These are phyloP conservation scores for Trypethelium eluteriae DNA, from an alignment of 495 filamentous ascomycete species.

Conservation along the genomic window DNA sequence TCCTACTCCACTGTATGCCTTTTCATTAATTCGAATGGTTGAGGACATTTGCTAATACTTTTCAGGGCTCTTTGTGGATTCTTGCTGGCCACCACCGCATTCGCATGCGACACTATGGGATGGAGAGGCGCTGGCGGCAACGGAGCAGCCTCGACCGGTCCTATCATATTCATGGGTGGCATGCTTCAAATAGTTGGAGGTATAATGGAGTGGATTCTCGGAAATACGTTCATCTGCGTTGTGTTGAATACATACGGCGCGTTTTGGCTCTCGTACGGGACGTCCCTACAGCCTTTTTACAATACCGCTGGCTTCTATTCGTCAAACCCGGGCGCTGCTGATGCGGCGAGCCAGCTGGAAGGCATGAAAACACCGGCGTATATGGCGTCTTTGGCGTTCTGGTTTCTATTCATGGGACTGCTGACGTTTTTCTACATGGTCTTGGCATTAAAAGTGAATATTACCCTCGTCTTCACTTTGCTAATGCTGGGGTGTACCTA, in stretches of 20 bases:
- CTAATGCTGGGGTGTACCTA: constrained; percentile 53
- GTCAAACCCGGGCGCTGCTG: constrained; percentile 25
- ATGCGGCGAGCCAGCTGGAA: constrained; percentile 25
- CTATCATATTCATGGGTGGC: constrained; percentile 63
- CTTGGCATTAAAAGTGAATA: constrained; percentile 59
- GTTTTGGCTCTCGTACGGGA: constrained; percentile 50
- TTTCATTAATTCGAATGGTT: constrained; percentile 3
- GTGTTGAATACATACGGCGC: constrained; percentile 53
- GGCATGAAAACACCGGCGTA: constrained; percentile 6
- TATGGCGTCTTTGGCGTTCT: constrained; percentile 36
- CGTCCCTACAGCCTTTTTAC: constrained; percentile 50
- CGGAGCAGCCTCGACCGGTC: constrained; percentile 48
- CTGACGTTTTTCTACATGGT: constrained; percentile 59
- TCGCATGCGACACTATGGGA: constrained; percentile 58
- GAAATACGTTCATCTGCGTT: constrained; percentile 64
- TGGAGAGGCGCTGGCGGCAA: constrained; percentile 57
- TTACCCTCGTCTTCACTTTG: constrained; percentile 59
- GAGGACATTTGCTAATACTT: neutral
- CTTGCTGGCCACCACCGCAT: constrained; percentile 51
- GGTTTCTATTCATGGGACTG: constrained; percentile 50
- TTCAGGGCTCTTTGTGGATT: constrained; percentile 52
- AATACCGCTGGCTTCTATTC: constrained; percentile 44
- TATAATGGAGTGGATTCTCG: constrained; percentile 55
- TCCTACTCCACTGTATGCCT: constrained; percentile 54
- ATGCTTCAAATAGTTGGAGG: constrained; percentile 55